phyloP scores from a whole-genome alignment of 129 eudicot genomes.

The Arctium minus region DNA sequence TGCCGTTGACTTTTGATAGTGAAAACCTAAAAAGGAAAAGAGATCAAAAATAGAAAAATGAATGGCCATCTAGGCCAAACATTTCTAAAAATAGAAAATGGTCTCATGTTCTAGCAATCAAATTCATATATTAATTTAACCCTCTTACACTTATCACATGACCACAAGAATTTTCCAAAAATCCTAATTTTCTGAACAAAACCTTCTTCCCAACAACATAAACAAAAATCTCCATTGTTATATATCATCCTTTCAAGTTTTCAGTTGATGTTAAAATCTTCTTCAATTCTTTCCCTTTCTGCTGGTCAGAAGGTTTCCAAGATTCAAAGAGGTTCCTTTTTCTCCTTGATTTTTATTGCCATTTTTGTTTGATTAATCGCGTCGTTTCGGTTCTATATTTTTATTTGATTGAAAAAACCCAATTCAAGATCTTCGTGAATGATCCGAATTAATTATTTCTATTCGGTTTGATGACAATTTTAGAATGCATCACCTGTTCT shows the following conservation, averaged over 20 bases:
- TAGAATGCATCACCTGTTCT: neutral
- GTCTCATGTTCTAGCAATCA: conserved; percentile 15
- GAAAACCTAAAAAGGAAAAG: neutral
- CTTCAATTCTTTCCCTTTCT: neutral
- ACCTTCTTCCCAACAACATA: conserved; percentile 4
- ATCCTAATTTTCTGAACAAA: neutral
- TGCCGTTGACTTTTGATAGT: neutral
- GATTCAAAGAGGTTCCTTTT: conserved; percentile 21
- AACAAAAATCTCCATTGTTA: conserved; percentile 1
- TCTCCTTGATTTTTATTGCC: neutral
- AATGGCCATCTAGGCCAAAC: neutral
- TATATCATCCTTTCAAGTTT: neutral
- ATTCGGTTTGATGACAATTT: neutral
- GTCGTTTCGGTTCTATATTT: neutral
- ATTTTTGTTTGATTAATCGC: neutral
- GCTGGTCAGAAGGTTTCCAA: conserved; percentile 4
- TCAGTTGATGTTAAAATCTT: conserved; percentile 14
- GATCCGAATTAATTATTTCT: neutral
- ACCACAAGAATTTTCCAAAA: conserved; percentile 7
- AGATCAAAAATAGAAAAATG: neutral
- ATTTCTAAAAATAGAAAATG: conserved; percentile 19
- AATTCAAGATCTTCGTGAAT: neutral
- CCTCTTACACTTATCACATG: neutral
- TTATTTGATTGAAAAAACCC: neutral
- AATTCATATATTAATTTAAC: neutral